Percentiles rank a stretch among this genome's conserved stretches.
Evolutionary conservation across 208 protist species (phyloP).

Genomic region (Wallacemonas sp.): DNA sequence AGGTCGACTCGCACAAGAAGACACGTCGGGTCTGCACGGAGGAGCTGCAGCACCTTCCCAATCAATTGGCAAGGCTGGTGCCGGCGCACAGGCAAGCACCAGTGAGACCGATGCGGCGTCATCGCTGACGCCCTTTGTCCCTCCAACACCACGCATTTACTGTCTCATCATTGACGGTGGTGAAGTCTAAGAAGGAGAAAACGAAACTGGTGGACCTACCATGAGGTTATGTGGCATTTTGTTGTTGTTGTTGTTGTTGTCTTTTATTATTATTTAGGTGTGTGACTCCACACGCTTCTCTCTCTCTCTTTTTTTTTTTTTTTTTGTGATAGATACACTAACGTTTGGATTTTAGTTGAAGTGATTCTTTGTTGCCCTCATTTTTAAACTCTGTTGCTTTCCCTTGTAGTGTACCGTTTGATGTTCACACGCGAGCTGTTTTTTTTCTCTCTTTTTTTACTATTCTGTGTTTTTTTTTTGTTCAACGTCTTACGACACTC

Average conservation of each 20-base stretch:
- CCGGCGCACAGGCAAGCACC: too few relatives aligned
- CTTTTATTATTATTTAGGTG: not conserved
- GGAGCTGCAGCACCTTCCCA: too few relatives aligned
- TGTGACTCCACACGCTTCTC: not conserved
- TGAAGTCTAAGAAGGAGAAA: slow-evolving; percentile 34
- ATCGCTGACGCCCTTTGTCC: not conserved
- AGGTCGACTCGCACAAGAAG: too few relatives aligned
- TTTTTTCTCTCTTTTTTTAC: too few relatives aligned
- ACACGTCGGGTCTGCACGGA: too few relatives aligned
- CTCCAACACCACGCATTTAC: slow-evolving; percentile 34
- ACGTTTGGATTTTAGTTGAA: too few relatives aligned
- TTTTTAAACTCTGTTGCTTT: slow-evolving; percentile 9
- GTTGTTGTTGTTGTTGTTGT: not conserved
- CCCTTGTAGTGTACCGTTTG: not conserved
- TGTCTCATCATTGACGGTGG: slow-evolving; percentile 79
- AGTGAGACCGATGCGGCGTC: not conserved
- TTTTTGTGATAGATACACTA: not conserved
- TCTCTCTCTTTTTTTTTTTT: not conserved
- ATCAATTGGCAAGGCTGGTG: too few relatives aligned
- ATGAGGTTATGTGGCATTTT: too few relatives aligned
- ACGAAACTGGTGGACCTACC: too few relatives aligned
- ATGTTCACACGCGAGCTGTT: too few relatives aligned
- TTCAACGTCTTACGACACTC: too few relatives aligned
- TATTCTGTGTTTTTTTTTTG: slow-evolving; percentile 1
- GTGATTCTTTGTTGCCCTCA: not conserved